A percentile compares a stretch with the other conserved stretches of the same genome.
Evolutionary conservation across 345 rosid genomes (phyloP).

Genomic region (Eucalyptus sideroxylon): DNA sequence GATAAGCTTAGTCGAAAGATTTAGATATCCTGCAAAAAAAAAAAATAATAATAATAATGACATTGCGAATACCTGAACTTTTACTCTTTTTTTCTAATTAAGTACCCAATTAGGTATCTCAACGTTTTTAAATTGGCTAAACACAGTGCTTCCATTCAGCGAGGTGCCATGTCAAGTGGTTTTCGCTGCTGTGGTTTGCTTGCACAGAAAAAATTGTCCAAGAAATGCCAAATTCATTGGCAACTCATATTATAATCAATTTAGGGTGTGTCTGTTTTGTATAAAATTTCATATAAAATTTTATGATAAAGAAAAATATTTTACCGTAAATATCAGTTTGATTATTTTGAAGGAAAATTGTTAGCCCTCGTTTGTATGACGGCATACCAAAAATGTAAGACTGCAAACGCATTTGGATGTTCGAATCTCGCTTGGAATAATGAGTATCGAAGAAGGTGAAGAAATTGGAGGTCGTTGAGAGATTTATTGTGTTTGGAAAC

Average conservation of each 20-base stretch:
- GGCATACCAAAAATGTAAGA: no score
- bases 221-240: background rate
- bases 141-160: fast-evolving
- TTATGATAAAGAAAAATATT: background rate
- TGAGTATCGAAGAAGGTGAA: background rate
- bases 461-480: background rate
- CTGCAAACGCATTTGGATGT: background rate
- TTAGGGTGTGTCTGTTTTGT: background rate
- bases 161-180: background rate
- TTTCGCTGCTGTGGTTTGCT: fast-evolving
- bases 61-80: background rate
- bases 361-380: no score
- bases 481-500: slow-evolving; percentile 21
- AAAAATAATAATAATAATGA: fast-evolving
- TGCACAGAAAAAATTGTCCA: no score
- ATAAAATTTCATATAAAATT: no score
- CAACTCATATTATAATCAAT: background rate
- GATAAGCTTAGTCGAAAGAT: background rate
- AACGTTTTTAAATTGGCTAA: background rate
- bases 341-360: background rate
- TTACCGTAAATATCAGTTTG: fast-evolving
- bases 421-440: background rate
- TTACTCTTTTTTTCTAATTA: no score
- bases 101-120: background rate
- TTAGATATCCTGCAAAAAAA: fast-evolving